Percentiles rank a stretch among this genome's conserved stretches.
Evolutionary conservation across 2,329 filamentous ascomycete species (phyloP).

Genomic region (Ilyonectria destructans): DNA sequence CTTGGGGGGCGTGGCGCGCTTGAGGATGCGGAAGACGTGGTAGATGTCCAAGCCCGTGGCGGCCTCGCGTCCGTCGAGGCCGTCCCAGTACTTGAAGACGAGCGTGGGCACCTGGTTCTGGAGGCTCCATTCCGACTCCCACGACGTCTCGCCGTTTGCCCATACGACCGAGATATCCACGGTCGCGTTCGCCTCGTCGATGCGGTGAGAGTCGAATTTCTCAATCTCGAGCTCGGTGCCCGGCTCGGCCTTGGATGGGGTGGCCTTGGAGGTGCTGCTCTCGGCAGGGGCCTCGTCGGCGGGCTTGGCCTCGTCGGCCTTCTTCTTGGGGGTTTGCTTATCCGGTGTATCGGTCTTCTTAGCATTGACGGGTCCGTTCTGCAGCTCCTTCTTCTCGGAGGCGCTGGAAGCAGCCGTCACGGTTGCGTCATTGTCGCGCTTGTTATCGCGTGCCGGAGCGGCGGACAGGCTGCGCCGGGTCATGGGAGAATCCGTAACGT

Average conservation of each 20-base stretch:
- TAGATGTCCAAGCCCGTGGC: slow-evolving; percentile 45
- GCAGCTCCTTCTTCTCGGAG: slow-evolving; percentile 7
- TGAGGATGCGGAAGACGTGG: slow-evolving; percentile 48
- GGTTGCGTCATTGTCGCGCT: slow-evolving; percentile 24
- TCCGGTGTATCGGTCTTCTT: slow-evolving; percentile 13
- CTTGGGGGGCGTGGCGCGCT: slow-evolving; percentile 39
- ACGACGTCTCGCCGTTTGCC: slow-evolving; percentile 45
- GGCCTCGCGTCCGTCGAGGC: slow-evolving; percentile 42
- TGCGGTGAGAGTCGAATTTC: slow-evolving; percentile 39
- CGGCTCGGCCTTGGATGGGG: slow-evolving; percentile 28
- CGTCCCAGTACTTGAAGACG: slow-evolving; percentile 50
- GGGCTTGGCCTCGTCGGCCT: slow-evolving; percentile 16
- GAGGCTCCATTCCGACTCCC: slow-evolving; percentile 49
- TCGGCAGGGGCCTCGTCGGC: slow-evolving; percentile 14
- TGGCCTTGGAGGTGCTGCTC: slow-evolving; percentile 4
- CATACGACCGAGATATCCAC: slow-evolving; percentile 47
- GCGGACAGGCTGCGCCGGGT: slow-evolving; percentile 30
- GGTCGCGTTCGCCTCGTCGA: slow-evolving; percentile 43
- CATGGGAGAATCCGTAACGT: slow-evolving; percentile 30
- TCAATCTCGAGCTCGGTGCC: slow-evolving; percentile 45
- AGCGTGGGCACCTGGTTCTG: slow-evolving; percentile 47
- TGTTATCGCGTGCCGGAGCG: slow-evolving; percentile 20
- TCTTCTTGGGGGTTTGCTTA: slow-evolving; percentile 17
- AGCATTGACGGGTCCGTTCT: neutral
- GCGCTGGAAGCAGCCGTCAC: slow-evolving; percentile 27